Percentiles rank a stretch among this genome's conserved stretches.
phyloP scores from a whole-genome alignment of 495 filamentous ascomycete genomes.

The Poronia punctata region DNA sequence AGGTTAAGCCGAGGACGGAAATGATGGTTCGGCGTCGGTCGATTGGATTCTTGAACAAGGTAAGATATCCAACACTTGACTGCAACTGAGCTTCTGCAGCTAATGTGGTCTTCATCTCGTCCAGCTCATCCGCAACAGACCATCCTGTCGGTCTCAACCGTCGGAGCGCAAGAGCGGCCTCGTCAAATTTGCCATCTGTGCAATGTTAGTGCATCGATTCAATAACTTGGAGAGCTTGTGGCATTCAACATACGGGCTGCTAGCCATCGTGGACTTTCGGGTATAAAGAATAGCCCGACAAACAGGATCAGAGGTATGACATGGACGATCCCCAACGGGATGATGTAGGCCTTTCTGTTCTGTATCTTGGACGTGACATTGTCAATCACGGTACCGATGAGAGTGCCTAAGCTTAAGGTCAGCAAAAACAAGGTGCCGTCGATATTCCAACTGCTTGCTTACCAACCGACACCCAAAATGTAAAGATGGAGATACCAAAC shows the following conservation, averaged over 20 bases:
- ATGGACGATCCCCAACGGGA: conserved; percentile 53
- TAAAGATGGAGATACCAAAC: conserved; percentile 37
- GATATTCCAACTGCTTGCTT: conserved; percentile 1
- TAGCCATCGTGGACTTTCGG: conserved; percentile 60
- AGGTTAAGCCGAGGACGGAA: conserved; percentile 43
- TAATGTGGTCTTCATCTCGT: conserved; percentile 48
- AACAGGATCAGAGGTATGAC: conserved; percentile 47
- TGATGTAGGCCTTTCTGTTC: conserved; percentile 45
- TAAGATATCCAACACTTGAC: conserved; percentile 33
- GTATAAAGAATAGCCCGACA: conserved; percentile 51
- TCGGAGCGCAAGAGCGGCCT: conserved; percentile 40
- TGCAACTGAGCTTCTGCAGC: conserved; percentile 41
- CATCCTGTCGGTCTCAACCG: conserved; percentile 39
- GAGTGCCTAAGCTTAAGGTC: conserved; percentile 19
- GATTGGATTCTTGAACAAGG: conserved; percentile 49
- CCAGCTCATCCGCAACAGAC: conserved; percentile 40
- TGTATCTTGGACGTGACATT: conserved; percentile 46
- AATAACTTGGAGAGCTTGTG: no score
- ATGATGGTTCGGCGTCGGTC: conserved; percentile 46
- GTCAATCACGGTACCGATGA: conserved; percentile 58
- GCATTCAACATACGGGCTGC: no score
- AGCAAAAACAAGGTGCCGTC: background rate
- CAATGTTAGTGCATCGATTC: background rate
- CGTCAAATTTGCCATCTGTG: conserved; percentile 36
- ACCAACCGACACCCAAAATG: conserved; percentile 37